phyloP scores from a whole-genome alignment of 2,329 filamentous ascomycete genomes.

The Aspergillus sp. region DNA sequence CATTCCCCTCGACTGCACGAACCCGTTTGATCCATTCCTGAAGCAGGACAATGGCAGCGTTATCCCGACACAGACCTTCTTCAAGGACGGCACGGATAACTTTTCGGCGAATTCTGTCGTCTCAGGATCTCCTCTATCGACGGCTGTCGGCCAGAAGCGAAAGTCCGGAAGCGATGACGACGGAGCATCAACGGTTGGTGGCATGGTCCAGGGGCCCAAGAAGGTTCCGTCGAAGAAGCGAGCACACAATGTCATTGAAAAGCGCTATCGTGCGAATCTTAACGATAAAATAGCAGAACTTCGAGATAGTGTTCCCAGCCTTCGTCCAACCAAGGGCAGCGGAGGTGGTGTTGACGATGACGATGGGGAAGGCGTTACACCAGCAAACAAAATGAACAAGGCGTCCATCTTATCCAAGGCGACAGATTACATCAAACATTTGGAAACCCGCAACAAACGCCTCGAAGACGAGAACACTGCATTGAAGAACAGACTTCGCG shows the following conservation, averaged over 20 bases:
- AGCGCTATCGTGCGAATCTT: conserved; percentile 90
- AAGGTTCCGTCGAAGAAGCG: conserved; percentile 78
- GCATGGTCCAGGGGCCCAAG: conserved; percentile 36
- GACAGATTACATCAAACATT: conserved; percentile 90
- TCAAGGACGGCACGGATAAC: conserved; percentile 6
- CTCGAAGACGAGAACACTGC: conserved; percentile 77
- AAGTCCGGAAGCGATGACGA: conserved; percentile 64
- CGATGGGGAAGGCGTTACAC: conserved; percentile 76
- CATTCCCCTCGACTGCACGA: conserved; percentile 31
- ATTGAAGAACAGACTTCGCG: conserved; percentile 76
- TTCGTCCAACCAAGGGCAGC: conserved; percentile 71
- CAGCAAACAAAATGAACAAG: conserved; percentile 94
- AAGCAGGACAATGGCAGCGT: conserved; percentile 7
- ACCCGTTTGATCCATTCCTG: conserved; percentile 22
- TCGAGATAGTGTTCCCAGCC: conserved; percentile 85
- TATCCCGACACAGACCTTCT: conserved; percentile 5
- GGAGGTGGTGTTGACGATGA: conserved; percentile 61
- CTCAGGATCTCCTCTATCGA: conserved; percentile 27
- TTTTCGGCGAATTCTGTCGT: conserved; percentile 19
- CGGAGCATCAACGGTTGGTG: conserved; percentile 32
- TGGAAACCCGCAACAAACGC: conserved; percentile 85
- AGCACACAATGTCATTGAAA: conserved; percentile 97
- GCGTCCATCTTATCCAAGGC: conserved; percentile 95
- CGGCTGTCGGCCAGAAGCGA: conserved; percentile 58
- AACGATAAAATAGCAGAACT: conserved; percentile 96